phyloP scores from a whole-genome alignment of 176 grass and related monocot species.

The Poa pratensis region DNA sequence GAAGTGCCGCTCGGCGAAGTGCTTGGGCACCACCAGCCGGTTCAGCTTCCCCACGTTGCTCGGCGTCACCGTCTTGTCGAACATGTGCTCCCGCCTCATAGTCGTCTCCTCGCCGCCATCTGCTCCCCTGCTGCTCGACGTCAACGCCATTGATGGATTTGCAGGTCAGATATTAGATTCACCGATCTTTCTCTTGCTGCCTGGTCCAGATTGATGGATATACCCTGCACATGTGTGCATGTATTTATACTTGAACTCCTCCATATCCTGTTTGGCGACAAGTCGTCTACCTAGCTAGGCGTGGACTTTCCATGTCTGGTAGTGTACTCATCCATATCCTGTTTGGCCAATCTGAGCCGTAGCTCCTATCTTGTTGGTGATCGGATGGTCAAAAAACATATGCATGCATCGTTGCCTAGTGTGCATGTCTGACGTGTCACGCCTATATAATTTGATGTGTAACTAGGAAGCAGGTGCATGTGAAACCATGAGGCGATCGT shows the following conservation, averaged over 20 bases:
- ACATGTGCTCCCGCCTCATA: constrained; percentile 79
- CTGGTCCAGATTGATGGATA: not conserved
- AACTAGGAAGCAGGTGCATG: constrained; percentile 17
- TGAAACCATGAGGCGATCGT: constrained; percentile 39
- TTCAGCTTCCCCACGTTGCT: constrained; percentile 99
- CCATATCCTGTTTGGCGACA: not conserved
- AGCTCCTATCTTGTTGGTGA: not conserved
- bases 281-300: not conserved
- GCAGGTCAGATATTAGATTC: too few relatives aligned
- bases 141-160: not conserved
- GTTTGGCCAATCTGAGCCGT: not conserved
- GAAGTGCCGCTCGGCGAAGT: constrained; percentile 63
- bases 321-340: not conserved
- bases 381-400: not conserved
- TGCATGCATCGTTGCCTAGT: not conserved
- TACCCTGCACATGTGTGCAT: not conserved
- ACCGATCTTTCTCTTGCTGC: not conserved
- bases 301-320: not conserved
- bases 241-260: not conserved
- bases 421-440: not conserved
- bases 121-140: not conserved
- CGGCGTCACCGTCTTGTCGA: constrained; percentile 96
- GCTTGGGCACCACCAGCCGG: constrained; percentile 77
- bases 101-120: not conserved
- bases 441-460: not conserved